Percentiles rank a stretch among this genome's conserved stretches.
Conservation (phyloP, 1,284 basidiomycete species). For the Lentinula novae-zelandiae region DNA sequence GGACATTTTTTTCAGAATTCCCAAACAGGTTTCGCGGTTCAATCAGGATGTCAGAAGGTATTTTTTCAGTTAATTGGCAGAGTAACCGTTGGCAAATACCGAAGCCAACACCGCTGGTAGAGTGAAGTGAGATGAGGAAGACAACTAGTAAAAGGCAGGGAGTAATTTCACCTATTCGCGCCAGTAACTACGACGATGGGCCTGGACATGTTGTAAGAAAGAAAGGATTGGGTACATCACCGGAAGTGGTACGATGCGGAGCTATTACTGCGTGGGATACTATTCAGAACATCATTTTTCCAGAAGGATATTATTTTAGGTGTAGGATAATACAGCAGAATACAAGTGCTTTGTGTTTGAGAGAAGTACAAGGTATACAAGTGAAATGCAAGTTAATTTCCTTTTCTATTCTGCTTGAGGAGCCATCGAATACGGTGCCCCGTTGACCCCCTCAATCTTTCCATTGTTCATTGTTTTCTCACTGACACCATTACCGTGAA, state of each 20-base stretch:
- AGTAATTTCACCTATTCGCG: slow-evolving; percentile 45
- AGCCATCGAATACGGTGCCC: slow-evolving; percentile 1
- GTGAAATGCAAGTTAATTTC: neutral
- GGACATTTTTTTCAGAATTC: slow-evolving; percentile 9
- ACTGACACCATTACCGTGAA: neutral
- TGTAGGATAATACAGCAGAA: no score
- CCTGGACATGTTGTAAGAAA: slow-evolving; percentile 3
- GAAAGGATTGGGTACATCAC: neutral
- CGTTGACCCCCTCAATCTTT: neutral
- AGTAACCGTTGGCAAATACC: slow-evolving; percentile 83
- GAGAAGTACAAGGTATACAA: neutral
- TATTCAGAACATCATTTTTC: no score
- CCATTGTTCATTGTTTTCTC: neutral
- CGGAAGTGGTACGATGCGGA: neutral
- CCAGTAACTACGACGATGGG: slow-evolving; percentile 21
- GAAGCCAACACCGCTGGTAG: slow-evolving; percentile 75
- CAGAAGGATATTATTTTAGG: no score
- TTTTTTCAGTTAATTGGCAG: slow-evolving; percentile 54
- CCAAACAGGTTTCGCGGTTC: slow-evolving; percentile 26
- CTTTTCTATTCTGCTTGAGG: neutral
- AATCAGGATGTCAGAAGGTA: slow-evolving; percentile 48
- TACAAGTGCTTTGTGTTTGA: no score
- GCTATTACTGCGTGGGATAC: neutral
- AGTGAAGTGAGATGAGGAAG: neutral
- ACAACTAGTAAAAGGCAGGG: neutral